Base-by-base conservation (phyloP, 768 basidiomycete species). In the Pleurotus tuoliensis region DNA sequence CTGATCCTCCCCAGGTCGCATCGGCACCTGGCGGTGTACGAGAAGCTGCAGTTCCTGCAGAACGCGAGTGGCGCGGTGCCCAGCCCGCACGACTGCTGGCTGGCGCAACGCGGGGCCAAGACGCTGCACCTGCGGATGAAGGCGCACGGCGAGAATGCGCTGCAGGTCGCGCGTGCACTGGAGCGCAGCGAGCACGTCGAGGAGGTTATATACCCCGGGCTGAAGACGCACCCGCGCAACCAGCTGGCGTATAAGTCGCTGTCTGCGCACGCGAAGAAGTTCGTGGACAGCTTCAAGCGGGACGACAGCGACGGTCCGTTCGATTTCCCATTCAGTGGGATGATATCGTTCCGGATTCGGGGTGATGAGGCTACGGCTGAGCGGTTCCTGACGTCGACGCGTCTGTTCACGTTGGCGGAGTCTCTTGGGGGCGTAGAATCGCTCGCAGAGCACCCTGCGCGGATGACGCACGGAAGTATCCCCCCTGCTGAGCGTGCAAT, bases 341-440 rank as follows among this genome's bases (percentile, higher is more conserved):
- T 98, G 87, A 80, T 98, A 52, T 84, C 87, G 75, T 93, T 82
- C 81, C 86, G 59, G 76, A 84, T 76, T 72, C 83, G 46, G 74
- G 90, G 83, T 1, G 79, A 83, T 1, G 67, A 72, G 25, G 64
- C 58, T 46, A 77, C 81, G 59, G 87, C 90, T 2, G 80, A 87
- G 50, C 73, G 64, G 58, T 94, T 97, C 74, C 67, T 95, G 56
- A 82, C 81, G 0, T 68, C 80, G 0, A 77, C 84, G 3, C 69
- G 81, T 24, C 66, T 95, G 34, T 94, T 94, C 65, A 79, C 86
- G 22, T 76, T 98, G 11, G 95, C 94, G 0, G 94, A 95, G 79
- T 86, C 83, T 22, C 72, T 98, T 4, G 96, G 96, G 1, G 96
- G 94, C 0, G 92, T 97, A 4, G 96, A 98, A 79, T 88, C 86